Conservation (phyloP, 2,329 filamentous ascomycete genomes). For the Cytospora chrysosperma region DNA sequence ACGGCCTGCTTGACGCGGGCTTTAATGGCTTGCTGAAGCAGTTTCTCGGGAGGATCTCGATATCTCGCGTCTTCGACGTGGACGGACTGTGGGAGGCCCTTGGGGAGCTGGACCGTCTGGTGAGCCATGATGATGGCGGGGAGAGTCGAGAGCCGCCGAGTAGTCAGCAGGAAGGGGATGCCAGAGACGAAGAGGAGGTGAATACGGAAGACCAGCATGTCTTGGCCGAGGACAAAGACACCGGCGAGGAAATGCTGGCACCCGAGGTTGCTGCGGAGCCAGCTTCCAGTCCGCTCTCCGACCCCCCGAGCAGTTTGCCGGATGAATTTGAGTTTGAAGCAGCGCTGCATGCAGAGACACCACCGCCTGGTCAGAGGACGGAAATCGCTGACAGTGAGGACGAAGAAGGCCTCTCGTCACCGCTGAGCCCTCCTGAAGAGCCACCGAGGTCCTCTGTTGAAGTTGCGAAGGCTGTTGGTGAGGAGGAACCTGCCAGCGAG, state of each 20-base stretch:
- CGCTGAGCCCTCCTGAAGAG: neutral
- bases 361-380: constrained; percentile 19
- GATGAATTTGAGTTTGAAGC: neutral
- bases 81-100: constrained; percentile 59
- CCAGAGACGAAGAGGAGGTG: neutral
- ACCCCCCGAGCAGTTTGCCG: constrained; percentile 19
- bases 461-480: neutral
- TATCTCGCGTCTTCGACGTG: constrained; percentile 59
- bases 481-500: neutral
- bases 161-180: neutral
- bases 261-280: neutral
- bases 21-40: constrained; percentile 31
- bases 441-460: neutral
- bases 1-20: constrained; percentile 21
- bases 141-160: neutral
- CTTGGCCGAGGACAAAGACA: neutral
- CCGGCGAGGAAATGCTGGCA: neutral
- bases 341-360: neutral
- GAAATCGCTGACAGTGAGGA: constrained; percentile 43
- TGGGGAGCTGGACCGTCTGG: constrained; percentile 44
- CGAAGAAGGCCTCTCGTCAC: constrained; percentile 34
- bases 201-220: neutral
- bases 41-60: constrained; percentile 49
- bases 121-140: neutral
- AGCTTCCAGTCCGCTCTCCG: constrained; percentile 15